These are phyloP conservation scores for Diaporthe aspalathi DNA, from an alignment of 2,329 filamentous ascomycete species.

Conservation along the genomic window DNA sequence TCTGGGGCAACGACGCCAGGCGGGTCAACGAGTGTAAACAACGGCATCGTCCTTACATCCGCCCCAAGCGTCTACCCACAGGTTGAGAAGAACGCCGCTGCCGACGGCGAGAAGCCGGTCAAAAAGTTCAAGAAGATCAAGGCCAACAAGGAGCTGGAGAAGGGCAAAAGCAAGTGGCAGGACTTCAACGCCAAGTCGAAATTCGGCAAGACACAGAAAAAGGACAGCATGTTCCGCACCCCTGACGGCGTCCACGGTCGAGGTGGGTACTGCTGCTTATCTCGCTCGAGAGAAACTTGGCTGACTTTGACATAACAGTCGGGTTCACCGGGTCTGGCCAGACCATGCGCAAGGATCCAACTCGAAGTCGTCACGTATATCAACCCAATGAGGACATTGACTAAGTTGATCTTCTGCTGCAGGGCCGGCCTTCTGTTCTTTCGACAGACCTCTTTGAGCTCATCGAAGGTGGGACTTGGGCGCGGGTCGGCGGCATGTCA, in stretches of 20 bases:
- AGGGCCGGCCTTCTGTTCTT: conserved; percentile 42
- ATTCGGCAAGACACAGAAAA: conserved; percentile 75
- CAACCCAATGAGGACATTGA: conserved; percentile 80
- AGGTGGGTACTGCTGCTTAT: conserved; percentile 66
- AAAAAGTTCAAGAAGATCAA: conserved; percentile 91
- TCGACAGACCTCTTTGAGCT: conserved; percentile 22
- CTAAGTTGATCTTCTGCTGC: conserved; percentile 55
- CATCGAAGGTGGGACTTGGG: background rate
- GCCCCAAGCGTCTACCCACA: conserved; percentile 67
- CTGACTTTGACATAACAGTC: conserved; percentile 66
- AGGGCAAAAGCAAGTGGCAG: conserved; percentile 93
- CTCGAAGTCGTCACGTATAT: conserved; percentile 86
- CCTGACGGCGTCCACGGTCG: conserved; percentile 86
- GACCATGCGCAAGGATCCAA: conserved; percentile 92
- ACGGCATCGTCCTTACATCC: conserved; percentile 65
- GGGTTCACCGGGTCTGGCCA: conserved; percentile 97
- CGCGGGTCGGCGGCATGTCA: conserved; percentile 3
- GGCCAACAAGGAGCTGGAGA: conserved; percentile 90
- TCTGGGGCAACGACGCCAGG: conserved; percentile 32
- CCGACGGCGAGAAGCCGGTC: conserved; percentile 75
- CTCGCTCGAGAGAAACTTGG: background rate
- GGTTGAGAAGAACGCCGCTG: conserved; percentile 75
- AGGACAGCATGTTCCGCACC: conserved; percentile 97
- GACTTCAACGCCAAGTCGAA: conserved; percentile 87
- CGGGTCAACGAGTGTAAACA: conserved; percentile 47